phyloP scores from a whole-genome alignment of 176 grass and related monocot species.

The Sorghum bicolor region DNA sequence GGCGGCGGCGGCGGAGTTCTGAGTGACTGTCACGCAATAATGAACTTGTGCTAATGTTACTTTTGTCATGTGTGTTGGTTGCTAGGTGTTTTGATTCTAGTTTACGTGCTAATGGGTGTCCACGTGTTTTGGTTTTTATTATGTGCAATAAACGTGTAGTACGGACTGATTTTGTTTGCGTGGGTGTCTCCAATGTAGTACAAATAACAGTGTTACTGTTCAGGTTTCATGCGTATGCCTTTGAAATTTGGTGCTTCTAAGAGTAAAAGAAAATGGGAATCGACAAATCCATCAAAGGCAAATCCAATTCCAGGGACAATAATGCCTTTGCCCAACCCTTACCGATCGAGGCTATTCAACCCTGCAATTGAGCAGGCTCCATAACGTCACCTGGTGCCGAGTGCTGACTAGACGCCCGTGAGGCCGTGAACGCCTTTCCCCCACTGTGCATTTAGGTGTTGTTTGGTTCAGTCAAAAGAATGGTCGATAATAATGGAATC shows the following conservation, averaged over 20 bases:
- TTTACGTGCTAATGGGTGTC: neutral
- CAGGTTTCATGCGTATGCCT: neutral
- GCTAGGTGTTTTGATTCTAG: neutral
- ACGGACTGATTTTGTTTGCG: conserved; percentile 10
- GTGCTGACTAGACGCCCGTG: too few relatives aligned
- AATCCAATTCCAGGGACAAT: neutral
- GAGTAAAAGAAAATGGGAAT: neutral
- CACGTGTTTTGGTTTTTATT: neutral
- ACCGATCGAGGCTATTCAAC: too few relatives aligned
- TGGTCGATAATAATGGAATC: too few relatives aligned
- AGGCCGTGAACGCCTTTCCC: too few relatives aligned
- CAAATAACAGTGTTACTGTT: neutral
- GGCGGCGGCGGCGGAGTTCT: conserved; percentile 20
- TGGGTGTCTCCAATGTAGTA: neutral
- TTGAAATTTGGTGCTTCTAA: neutral
- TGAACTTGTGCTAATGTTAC: conserved; percentile 20
- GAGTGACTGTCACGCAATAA: neutral
- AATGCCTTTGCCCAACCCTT: too few relatives aligned
- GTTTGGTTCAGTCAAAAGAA: too few relatives aligned
- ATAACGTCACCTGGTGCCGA: too few relatives aligned
- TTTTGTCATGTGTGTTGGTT: neutral
- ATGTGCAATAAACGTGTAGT: conserved; percentile 23
- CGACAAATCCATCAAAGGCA: neutral
- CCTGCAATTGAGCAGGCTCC: too few relatives aligned
- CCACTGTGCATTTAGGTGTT: too few relatives aligned